phyloP scores from a whole-genome alignment of 768 basidiomycete genomes.

The Mycena indigotica region DNA sequence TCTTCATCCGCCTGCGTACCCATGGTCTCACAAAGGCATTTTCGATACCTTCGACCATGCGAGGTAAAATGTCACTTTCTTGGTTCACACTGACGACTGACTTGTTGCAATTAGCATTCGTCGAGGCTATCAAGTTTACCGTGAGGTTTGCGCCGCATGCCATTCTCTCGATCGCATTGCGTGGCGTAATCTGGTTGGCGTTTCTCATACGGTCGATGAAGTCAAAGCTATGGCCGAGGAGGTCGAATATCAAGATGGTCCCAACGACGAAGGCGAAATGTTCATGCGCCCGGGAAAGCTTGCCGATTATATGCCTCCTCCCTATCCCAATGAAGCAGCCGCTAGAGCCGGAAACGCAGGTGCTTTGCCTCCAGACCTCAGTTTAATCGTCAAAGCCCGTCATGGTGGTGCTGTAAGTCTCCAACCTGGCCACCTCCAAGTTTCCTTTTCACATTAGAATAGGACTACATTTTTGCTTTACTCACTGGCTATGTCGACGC shows the following conservation, averaged over 20 bases:
- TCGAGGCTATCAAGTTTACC: constrained; percentile 95
- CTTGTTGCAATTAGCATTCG: constrained; percentile 78
- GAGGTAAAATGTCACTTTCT: constrained; percentile 58
- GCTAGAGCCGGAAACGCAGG: constrained; percentile 92
- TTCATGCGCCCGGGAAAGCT: constrained; percentile 98
- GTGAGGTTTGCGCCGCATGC: constrained; percentile 98
- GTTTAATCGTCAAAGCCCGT: constrained; percentile 96
- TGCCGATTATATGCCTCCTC: constrained; percentile 91
- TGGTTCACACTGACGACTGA: constrained; percentile 12
- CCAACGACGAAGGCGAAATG: constrained; percentile 94
- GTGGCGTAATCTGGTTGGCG: constrained; percentile 98
- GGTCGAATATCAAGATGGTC: constrained; percentile 95
- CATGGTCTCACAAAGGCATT: constrained; percentile 88
- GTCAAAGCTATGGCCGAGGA: constrained; percentile 91
- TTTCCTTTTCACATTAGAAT: neutral
- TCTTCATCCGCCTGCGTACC: constrained; percentile 82
- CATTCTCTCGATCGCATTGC: constrained; percentile 99
- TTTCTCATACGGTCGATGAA: constrained; percentile 94
- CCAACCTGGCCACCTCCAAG: too few relatives aligned
- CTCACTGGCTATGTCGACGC: constrained; percentile 97
- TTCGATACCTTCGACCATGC: constrained; percentile 96
- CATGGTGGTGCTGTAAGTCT: constrained; percentile 89
- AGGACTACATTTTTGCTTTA: constrained; percentile 98
- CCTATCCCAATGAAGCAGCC: constrained; percentile 98
- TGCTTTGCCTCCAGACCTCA: constrained; percentile 95